Percentiles rank a stretch among this genome's conserved stretches.
phyloP scores from a whole-genome alignment of 352 stramenopile genomes.

The Pythium phragmiticola region DNA sequence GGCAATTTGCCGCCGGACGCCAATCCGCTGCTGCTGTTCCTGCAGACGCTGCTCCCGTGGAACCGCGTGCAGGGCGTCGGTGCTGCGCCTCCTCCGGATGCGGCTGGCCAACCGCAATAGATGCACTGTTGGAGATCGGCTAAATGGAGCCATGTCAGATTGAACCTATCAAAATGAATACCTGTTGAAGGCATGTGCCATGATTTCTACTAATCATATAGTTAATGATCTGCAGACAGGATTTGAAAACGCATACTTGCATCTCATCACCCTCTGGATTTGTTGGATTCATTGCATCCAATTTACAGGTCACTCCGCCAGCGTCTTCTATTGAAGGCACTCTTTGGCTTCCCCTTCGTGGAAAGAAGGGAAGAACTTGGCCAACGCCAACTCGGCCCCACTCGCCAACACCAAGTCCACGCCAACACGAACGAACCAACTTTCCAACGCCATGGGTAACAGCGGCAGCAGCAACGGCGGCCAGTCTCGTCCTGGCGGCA shows the following conservation, averaged over 20 bases:
- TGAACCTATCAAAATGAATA: slow-evolving; percentile 10
- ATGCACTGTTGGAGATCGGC: neutral
- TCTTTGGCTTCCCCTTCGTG: neutral
- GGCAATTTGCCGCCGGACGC: slow-evolving; percentile 75
- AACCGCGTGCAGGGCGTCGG: slow-evolving; percentile 77
- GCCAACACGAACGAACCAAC: neutral
- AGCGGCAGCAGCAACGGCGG: slow-evolving; percentile 51
- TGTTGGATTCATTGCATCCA: neutral
- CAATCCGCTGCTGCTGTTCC: slow-evolving; percentile 81
- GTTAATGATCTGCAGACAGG: neutral
- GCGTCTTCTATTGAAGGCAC: slow-evolving; percentile 14
- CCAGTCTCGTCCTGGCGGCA: slow-evolving; percentile 25
- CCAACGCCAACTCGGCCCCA: neutral
- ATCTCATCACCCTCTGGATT: neutral
- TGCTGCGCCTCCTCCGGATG: slow-evolving; percentile 26
- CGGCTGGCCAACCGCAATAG: slow-evolving; percentile 16
- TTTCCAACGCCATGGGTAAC: slow-evolving; percentile 54
- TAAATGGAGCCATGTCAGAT: slow-evolving; percentile 26
- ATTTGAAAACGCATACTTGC: neutral
- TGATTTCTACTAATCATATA: neutral
- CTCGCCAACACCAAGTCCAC: neutral
- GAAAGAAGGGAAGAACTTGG: slow-evolving; percentile 5
- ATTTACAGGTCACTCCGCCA: neutral
- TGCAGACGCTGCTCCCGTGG: slow-evolving; percentile 84
- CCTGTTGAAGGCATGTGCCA: neutral